phyloP scores from a whole-genome alignment of 306 rosid genomes.

The Amphicarpaea edgeworthii region DNA sequence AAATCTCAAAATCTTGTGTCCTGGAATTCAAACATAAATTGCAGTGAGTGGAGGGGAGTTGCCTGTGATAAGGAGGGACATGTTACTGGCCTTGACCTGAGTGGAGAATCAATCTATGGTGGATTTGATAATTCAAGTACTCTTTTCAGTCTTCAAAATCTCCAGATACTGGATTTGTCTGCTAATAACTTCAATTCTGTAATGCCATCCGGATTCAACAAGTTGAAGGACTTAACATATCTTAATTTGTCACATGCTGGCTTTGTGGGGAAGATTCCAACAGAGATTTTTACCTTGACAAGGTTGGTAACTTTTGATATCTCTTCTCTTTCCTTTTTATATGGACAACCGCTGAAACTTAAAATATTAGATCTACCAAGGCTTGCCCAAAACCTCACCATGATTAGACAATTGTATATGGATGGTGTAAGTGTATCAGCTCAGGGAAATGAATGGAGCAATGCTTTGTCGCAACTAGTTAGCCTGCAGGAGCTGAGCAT shows the following conservation, averaged over 20 bases:
- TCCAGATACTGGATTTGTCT: constrained; percentile 45
- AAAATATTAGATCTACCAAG: background rate
- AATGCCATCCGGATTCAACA: constrained; percentile 48
- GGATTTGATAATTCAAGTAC: constrained; percentile 47
- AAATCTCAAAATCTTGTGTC: constrained; percentile 26
- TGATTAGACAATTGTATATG: constrained; percentile 49
- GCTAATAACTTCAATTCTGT: background rate
- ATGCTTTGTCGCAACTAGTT: constrained; percentile 33
- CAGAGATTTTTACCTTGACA: constrained; percentile 46
- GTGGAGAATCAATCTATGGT: constrained; percentile 36
- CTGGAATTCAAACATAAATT: constrained; percentile 45
- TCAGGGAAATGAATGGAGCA: constrained; percentile 58
- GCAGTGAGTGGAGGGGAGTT: constrained; percentile 45
- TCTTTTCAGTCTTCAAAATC: constrained; percentile 51
- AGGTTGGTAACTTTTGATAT: constrained; percentile 54
- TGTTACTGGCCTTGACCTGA: constrained; percentile 50
- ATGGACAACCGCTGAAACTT: background rate
- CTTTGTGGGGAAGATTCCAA: constrained; percentile 52
- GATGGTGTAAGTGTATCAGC: constrained; percentile 58
- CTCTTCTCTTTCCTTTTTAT: constrained; percentile 2
- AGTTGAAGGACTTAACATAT: constrained; percentile 41
- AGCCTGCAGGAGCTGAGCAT: constrained; percentile 50
- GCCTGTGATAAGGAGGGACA: constrained; percentile 37
- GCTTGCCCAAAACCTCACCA: constrained; percentile 43
- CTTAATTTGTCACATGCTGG: constrained; percentile 49